Conservation (phyloP, 2,329 filamentous ascomycete species). For the Pyrenochaeta sp. region DNA sequence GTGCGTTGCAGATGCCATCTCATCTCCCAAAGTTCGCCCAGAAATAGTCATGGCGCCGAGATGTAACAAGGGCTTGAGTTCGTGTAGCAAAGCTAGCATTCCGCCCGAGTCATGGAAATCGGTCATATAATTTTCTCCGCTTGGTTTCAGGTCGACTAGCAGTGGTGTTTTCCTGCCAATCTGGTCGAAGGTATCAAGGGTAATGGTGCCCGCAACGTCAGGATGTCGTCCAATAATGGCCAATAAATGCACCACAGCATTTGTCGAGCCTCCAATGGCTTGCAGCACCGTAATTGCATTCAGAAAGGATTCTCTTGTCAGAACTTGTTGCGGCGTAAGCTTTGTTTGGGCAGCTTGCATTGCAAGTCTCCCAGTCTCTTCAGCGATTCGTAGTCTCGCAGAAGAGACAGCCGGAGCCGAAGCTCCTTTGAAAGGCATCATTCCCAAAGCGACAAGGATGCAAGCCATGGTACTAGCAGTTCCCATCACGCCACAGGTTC, state of each 20-base stretch:
- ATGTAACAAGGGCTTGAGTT: constrained; percentile 80
- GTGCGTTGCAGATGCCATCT: constrained; percentile 74
- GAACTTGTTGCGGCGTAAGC: constrained; percentile 55
- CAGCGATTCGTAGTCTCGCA: constrained; percentile 61
- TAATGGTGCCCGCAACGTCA: constrained; percentile 72
- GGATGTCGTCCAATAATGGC: constrained; percentile 62
- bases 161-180: constrained; percentile 82
- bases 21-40: constrained; percentile 79
- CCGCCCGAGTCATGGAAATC: constrained; percentile 85
- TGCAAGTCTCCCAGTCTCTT: constrained; percentile 62
- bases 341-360: constrained; percentile 53
- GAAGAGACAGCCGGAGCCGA: constrained; percentile 64
- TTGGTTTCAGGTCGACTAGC: constrained; percentile 83
- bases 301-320: constrained; percentile 58
- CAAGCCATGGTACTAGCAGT: constrained; percentile 67
- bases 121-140: constrained; percentile 84
- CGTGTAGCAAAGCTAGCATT: constrained; percentile 81
- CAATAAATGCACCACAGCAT: constrained; percentile 55
- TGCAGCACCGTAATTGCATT: constrained; percentile 58
- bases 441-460: constrained; percentile 60
- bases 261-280: constrained; percentile 56
- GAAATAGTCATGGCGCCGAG: constrained; percentile 80
- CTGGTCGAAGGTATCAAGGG: constrained; percentile 79
- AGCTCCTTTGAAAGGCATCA: constrained; percentile 63
- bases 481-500: constrained; percentile 67